Base-by-base conservation (phyloP, 495 filamentous ascomycete genomes). In the Neurospora intermedia region DNA sequence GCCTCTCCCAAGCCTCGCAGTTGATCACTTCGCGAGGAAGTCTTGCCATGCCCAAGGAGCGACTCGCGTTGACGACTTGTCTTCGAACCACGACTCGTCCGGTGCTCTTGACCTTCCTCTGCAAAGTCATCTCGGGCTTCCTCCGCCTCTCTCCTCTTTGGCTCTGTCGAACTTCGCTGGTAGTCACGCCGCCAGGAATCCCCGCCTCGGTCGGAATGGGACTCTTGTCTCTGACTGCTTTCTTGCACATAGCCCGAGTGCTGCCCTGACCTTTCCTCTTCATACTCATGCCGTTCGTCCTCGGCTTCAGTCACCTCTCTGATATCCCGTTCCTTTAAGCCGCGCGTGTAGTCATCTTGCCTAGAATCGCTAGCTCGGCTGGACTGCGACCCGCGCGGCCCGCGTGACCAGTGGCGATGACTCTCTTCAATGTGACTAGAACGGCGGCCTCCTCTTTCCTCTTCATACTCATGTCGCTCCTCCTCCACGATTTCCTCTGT, bases 221-320 rank as follows among this genome's bases (percentile, higher is more conserved):
- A 66, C 15, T 66, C 27, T 35, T 66, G 54, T 38, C 27, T 66
- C 6, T 66, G 54, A 4, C 23, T 66, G 23, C 27, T 0, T 0
- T 66, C 54, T 16, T 66, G 27, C 27, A 2, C 15, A 66, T 35
- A 66, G 0, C 27, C 15, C 1, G 27, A 66, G 27, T 16, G 23
- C 2, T 9, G 54, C 7, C 54, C 54, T 70, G 3, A 6, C n/a
- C 35, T 31, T 66, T 66, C 23, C 4, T 31, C 54, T 5, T 18
- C 54, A 31, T 66, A 66, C 40, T 69, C 43, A 16, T 31, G 31
- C 35, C 54, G 38, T 18, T 40, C 48, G 13, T 82, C 81, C 10
- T 78, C 79, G 8, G 74, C 76, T 18, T 80, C 76, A 0, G 23
- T n/a, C 2, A 1, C 27, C 54, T 38, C 1, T 66, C 54, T 66